Evolutionary conservation across 2,329 filamentous ascomycete species (phyloP), one percentile per base, ranked within the genome.

Genomic region (Colletotrichum aenigma): DNA sequence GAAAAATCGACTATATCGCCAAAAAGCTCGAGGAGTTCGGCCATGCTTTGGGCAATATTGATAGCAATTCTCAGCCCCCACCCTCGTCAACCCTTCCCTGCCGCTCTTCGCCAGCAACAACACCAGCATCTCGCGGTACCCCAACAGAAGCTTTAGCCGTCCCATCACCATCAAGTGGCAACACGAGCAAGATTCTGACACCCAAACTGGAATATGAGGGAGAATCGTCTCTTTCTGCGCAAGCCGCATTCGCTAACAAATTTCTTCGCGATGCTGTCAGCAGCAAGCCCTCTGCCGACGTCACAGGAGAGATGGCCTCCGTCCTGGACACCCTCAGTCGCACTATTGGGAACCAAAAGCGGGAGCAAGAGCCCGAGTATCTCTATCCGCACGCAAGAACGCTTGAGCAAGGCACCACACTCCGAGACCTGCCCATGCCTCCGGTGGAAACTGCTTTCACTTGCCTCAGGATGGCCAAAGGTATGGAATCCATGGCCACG

Each of bases 221-320:
- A 21, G 79, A 80, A 58, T 78, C 72, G 0, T 78, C 77, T 2
- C 67, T 79, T 1, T 77, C 77, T 16, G 71, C 79, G 1, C 79
- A 80, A 13, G 77, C 79, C 3, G 75, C 79, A 3, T 79, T 78
- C 10, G 80, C 80, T 2, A 78, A 75, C 10, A 74, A 28, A 26
- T 80, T 81, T 36, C 74, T 81, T 4, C 66, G 58, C 12, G 66
- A 74, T 18, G 70, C 77, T 28, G 72, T 81, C 28, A 76, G 52
- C 38, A 78, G 72, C 48, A 77, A 73, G 10, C 69, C 73, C 3
- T 69, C 71, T 2, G 62, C 71, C 2, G 74, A 79, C 6, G 66
- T 79, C 12, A 77, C 77, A 0, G 48, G 68, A 2, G 80, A 80
- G 34, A 81, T 81, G 78, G 70, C 71, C 18, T 70, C 76, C 0